Base-by-base conservation (phyloP, 768 basidiomycete species). In the Panaeolus papilionaceus region DNA sequence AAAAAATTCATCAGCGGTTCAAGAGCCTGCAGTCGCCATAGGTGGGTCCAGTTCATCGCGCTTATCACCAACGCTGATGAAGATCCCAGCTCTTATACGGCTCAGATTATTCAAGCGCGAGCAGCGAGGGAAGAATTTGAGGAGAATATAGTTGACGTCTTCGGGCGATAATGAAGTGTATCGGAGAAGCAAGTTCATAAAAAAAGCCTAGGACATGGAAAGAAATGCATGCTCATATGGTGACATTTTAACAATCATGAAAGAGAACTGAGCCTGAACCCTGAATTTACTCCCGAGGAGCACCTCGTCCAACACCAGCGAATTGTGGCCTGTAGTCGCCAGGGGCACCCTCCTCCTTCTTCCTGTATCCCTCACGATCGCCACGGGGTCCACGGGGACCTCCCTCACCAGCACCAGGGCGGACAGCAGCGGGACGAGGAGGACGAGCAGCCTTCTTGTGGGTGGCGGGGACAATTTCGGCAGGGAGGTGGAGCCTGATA, bases 361-460 rank as follows among this genome's bases (percentile, higher is more conserved):
- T 94, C 76, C 92, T 86, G 88, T 98, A 98, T 75, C 93, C 94
- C 37, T 96, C 96, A 73, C 94, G 88, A 79, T 93, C 92, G 49
- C 74, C 76, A 70, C 96, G 94, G 73, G 95, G 94, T 49, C 94
- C 85, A 71, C 95, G 93, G 86, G 96, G 94, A 11, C 92, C 88
- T 73, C 86, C 88, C 61, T 94, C 93, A 71, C 85, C 92, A 72
- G 85, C 89, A 68, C 90, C 89, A 38, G 85, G 84, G 72, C 91
- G 89, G 66, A 88, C 88, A 67, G 85, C 81, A 63, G 96, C 92
- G 40, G 95, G 94, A 71, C 94, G 92, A 58, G 92, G 84, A 33
- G 93, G 88, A 75, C 98, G 95, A 63, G 87, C 92, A 68, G 94
- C 93, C 85, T 96, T 98, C 86, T 98, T 98, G 88, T 97, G 95